Percentiles rank a stretch among this genome's conserved stretches.
phyloP scores from a whole-genome alignment of 257 asterid genomes.

The Primulina eburnea region DNA sequence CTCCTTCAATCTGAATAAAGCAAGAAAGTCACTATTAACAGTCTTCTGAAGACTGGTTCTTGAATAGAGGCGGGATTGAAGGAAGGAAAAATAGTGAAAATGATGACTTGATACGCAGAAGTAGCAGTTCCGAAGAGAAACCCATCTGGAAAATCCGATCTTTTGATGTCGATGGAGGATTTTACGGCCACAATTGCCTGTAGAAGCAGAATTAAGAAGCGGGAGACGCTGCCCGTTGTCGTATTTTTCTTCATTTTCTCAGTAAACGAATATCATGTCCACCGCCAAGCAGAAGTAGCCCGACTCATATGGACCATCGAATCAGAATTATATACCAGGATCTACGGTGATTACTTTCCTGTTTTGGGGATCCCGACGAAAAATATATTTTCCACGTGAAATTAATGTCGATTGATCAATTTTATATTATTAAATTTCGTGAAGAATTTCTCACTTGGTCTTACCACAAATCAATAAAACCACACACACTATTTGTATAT shows the following conservation, averaged over 20 bases:
- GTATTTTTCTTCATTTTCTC: neutral
- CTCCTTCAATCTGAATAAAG: conserved; percentile 68
- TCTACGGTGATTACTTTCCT: no score
- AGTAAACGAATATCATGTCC: neutral
- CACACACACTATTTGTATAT: no score
- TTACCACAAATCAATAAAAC: no score
- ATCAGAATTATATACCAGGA: neutral
- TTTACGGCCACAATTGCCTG: neutral
- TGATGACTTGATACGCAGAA: conserved; percentile 13
- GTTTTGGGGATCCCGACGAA: no score
- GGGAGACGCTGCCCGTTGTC: neutral
- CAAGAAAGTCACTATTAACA: neutral
- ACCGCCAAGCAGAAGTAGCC: neutral
- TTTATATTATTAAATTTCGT: no score
- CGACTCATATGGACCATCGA: neutral
- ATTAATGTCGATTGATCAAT: no score
- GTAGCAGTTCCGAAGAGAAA: conserved; percentile 20
- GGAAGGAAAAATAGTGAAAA: neutral
- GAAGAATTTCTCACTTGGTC: no score
- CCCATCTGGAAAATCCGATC: conserved; percentile 17
- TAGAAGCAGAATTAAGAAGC: neutral
- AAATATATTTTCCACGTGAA: no score
- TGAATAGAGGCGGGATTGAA: neutral
- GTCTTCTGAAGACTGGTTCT: neutral
- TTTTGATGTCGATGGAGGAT: neutral